phyloP scores from a whole-genome alignment of 768 basidiomycete species.

The Boletus rex-veris region DNA sequence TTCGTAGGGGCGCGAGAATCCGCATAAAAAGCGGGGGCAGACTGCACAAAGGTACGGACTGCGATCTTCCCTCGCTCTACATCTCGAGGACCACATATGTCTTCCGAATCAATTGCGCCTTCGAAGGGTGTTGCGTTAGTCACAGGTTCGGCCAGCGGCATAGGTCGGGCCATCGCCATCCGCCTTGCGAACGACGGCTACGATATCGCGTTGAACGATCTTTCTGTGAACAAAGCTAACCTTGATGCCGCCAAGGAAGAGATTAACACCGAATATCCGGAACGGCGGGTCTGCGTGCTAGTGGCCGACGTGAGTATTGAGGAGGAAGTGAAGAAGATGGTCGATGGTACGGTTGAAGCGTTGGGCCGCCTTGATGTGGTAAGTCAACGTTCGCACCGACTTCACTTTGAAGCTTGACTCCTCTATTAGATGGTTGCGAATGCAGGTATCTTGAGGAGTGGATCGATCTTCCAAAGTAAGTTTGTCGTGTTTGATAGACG shows the following conservation, averaged over 20 bases:
- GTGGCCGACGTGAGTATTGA: conserved; percentile 29
- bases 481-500: not conserved
- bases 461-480: conserved; percentile 8
- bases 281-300: conserved; percentile 6
- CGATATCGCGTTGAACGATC: conserved; percentile 35
- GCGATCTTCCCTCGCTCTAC: not conserved
- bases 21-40: not conserved
- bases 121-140: conserved; percentile 31
- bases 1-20: too few species aligned
- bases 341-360: conserved; percentile 21
- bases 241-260: conserved; percentile 17
- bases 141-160: conserved; percentile 32
- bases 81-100: not conserved
- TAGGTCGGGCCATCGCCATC: conserved; percentile 35
- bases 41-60: not conserved
- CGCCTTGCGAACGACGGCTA: conserved; percentile 36
- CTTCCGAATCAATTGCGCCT: not conserved
- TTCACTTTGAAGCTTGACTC: conserved; percentile 1
- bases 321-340: conserved; percentile 30
- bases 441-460: conserved; percentile 15
- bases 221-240: conserved; percentile 16
- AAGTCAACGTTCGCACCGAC: not conserved
- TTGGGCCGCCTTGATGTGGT: conserved; percentile 37
- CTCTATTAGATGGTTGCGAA: conserved; percentile 16
- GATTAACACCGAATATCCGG: conserved; percentile 10